Conservation (phyloP, 2,329 filamentous ascomycete genomes). For the Colletotrichum spaethianum region DNA sequence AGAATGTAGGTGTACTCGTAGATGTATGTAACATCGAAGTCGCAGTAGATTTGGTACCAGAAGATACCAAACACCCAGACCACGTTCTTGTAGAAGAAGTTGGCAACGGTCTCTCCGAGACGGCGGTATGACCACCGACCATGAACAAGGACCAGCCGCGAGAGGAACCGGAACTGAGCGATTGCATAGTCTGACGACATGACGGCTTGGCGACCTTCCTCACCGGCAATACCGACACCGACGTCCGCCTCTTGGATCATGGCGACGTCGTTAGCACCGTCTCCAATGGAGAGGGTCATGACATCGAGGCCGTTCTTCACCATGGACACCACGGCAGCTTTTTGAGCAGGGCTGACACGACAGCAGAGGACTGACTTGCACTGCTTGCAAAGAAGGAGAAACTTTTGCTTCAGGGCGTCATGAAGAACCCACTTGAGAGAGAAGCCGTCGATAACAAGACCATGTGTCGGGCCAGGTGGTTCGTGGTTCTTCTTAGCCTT, state of each 20-base stretch:
- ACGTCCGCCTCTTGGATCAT: slow-evolving; percentile 99
- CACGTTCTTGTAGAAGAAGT: slow-evolving; percentile 99
- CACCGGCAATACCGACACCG: slow-evolving; percentile 95
- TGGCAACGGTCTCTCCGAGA: slow-evolving; percentile 92
- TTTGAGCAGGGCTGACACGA: slow-evolving; percentile 95
- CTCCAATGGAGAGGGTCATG: slow-evolving; percentile 94
- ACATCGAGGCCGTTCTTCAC: slow-evolving; percentile 96
- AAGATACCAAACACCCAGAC: slow-evolving; percentile 97
- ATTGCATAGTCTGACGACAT: slow-evolving; percentile 98
- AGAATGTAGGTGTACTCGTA: slow-evolving; percentile 99
- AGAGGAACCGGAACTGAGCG: slow-evolving; percentile 91
- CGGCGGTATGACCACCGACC: slow-evolving; percentile 97
- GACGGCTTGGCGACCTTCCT: slow-evolving; percentile 91
- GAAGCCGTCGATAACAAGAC: slow-evolving; percentile 94
- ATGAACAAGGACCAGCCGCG: slow-evolving; percentile 88
- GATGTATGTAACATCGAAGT: slow-evolving; percentile 96
- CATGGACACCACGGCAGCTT: slow-evolving; percentile 96
- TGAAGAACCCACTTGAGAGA: slow-evolving; percentile 90
- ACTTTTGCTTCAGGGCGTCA: slow-evolving; percentile 88
- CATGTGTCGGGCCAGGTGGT: slow-evolving; percentile 88
- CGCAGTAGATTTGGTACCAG: slow-evolving; percentile 96
- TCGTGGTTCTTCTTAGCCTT: slow-evolving; percentile 87
- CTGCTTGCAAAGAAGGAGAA: slow-evolving; percentile 94
- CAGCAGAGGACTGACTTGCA: slow-evolving; percentile 98
- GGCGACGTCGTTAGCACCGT: slow-evolving; percentile 95